Evolutionary conservation across 805 yeast genomes (phyloP).

Genomic region (Phaffomyces thermotolerans): DNA sequence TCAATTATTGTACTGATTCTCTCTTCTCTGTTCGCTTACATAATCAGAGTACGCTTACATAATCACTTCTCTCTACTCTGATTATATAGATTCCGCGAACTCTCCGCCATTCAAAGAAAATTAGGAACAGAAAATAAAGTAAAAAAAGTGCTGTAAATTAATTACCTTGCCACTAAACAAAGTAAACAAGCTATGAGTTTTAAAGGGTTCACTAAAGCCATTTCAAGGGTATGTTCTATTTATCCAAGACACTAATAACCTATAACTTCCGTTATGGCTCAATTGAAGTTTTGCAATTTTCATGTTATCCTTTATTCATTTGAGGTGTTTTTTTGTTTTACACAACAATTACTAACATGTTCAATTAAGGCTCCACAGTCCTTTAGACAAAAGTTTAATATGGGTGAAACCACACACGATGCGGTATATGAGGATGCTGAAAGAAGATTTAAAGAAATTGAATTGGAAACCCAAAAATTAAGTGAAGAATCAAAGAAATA

Average conservation of each 20-base stretch:
- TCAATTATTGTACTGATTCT: no score
- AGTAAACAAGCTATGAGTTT: conserved; percentile 53
- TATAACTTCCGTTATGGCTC: no score
- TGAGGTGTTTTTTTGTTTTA: no score
- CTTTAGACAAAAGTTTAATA: conserved; percentile 83
- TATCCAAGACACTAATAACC: no score
- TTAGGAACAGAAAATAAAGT: no score
- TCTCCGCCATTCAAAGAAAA: neutral
- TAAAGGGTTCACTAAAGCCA: conserved; percentile 77
- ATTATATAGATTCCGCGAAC: neutral
- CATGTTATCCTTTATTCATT: no score
- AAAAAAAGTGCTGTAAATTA: neutral
- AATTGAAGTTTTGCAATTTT: neutral
- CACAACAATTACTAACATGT: neutral
- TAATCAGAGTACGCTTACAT: no score
- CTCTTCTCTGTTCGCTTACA: no score
- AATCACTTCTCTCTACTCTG: no score
- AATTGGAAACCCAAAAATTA: conserved; percentile 79
- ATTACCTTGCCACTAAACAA: neutral
- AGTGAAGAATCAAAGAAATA: conserved; percentile 88
- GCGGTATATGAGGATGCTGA: conserved; percentile 94
- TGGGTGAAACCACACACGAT: conserved; percentile 74
- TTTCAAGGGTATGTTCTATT: conserved; percentile 43
- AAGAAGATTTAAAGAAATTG: conserved; percentile 89
- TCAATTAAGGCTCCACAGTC: conserved; percentile 68